These are phyloP conservation scores for Phytophthora ohioensis DNA, from an alignment of 352 stramenopile species.

Conservation along the genomic window DNA sequence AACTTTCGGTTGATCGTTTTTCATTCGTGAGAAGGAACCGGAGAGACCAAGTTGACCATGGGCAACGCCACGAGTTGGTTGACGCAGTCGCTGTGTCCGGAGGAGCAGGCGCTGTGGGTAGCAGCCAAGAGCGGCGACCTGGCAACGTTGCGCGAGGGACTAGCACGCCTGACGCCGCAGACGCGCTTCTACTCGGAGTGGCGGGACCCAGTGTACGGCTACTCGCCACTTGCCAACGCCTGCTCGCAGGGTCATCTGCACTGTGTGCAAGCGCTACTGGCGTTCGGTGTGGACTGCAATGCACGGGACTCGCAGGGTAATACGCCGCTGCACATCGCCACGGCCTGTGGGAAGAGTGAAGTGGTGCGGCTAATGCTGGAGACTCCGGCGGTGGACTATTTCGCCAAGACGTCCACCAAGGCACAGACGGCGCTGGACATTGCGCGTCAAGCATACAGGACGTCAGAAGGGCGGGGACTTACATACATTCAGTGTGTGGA, in stretches of 20 bases:
- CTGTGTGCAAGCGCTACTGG: constrained; percentile 68
- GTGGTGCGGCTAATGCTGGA: constrained; percentile 75
- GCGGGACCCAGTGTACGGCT: constrained; percentile 65
- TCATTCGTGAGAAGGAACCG: not conserved
- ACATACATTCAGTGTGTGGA: constrained; percentile 79
- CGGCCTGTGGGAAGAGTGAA: constrained; percentile 65
- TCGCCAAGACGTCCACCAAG: constrained; percentile 60
- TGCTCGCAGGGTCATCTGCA: constrained; percentile 65
- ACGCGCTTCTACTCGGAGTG: constrained; percentile 79
- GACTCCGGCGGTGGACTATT: constrained; percentile 55
- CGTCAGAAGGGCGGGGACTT: constrained; percentile 43
- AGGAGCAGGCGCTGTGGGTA: constrained; percentile 82
- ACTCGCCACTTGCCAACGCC: constrained; percentile 76
- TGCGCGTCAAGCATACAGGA: constrained; percentile 63
- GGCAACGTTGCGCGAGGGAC: constrained; percentile 51
- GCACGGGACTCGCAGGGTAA: constrained; percentile 64
- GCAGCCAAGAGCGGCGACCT: constrained; percentile 79
- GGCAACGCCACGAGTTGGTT: constrained; percentile 82
- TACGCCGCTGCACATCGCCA: constrained; percentile 76
- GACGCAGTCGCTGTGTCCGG: constrained; percentile 70
- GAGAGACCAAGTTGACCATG: constrained; percentile 42
- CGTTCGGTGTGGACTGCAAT: constrained; percentile 65
- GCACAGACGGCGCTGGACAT: constrained; percentile 77
- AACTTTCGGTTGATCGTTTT: not conserved
- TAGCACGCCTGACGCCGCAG: constrained; percentile 61